Percentiles rank a stretch among this genome's conserved stretches.
These are phyloP conservation scores for Tephrocybe sp. DNA, from an alignment of 768 basidiomycete genomes.

Conservation along the genomic window DNA sequence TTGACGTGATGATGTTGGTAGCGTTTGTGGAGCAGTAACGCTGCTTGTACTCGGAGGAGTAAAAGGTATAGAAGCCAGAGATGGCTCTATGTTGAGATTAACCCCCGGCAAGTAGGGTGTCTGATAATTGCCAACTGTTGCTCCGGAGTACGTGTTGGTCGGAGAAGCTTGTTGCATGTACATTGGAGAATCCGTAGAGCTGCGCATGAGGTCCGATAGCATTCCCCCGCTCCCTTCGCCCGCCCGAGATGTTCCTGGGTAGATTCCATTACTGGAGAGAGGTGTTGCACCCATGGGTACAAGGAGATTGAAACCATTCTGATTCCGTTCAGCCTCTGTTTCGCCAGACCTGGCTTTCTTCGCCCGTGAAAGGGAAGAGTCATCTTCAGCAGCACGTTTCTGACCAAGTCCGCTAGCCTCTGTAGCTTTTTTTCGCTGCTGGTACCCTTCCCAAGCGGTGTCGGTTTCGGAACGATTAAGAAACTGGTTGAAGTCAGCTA, in stretches of 20 bases:
- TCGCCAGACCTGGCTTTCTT: constrained; percentile 56
- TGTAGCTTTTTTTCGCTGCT: constrained; percentile 58
- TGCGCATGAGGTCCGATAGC: constrained; percentile 63
- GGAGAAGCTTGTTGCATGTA: constrained; percentile 51
- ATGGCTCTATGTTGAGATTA: constrained; percentile 56
- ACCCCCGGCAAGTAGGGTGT: constrained; percentile 56
- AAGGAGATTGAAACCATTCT: constrained; percentile 57
- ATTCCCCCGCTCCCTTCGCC: constrained; percentile 45
- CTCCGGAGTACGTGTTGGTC: constrained; percentile 39
- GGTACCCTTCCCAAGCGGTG: constrained; percentile 89
- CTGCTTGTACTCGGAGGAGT: constrained; percentile 29
- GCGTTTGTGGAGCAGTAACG: constrained; percentile 33
- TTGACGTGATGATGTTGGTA: constrained; percentile 26
- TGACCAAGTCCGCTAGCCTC: constrained; percentile 30
- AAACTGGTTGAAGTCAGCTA: constrained; percentile 76
- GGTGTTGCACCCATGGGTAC: constrained; percentile 48
- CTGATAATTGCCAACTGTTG: constrained; percentile 40
- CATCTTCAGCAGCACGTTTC: constrained; percentile 61
- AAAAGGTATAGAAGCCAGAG: constrained; percentile 52
- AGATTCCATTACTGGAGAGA: constrained; percentile 41
- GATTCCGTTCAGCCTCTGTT: constrained; percentile 34
- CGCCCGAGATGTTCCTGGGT: constrained; percentile 40
- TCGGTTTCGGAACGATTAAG: constrained; percentile 89
- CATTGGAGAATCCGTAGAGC: constrained; percentile 56
- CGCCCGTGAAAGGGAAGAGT: constrained; percentile 31